phyloP scores from a whole-genome alignment of 2,329 filamentous ascomycete genomes.

The Ceratocystiopsis sp. region DNA sequence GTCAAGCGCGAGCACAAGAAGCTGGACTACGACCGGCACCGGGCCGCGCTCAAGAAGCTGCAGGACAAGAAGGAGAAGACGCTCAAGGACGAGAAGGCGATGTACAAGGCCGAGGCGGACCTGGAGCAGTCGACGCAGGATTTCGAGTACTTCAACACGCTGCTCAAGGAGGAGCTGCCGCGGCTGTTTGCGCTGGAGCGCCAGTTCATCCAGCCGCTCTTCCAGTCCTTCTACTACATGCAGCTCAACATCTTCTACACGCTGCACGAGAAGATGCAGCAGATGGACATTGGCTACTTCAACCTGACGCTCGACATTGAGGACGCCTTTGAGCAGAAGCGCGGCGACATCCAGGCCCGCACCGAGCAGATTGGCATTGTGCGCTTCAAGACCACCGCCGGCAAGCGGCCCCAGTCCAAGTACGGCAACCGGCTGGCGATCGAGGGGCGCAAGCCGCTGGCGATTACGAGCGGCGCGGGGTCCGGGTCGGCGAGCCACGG shows the following conservation, averaged over 20 bases:
- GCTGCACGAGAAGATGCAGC: slow-evolving; percentile 94
- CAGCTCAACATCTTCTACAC: slow-evolving; percentile 99
- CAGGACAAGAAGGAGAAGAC: slow-evolving; percentile 96
- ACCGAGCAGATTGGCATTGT: slow-evolving; percentile 74
- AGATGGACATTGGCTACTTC: slow-evolving; percentile 94
- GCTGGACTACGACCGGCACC: slow-evolving; percentile 85
- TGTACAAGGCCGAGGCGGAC: slow-evolving; percentile 90
- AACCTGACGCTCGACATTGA: slow-evolving; percentile 82
- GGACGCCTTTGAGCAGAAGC: slow-evolving; percentile 77
- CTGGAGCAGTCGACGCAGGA: slow-evolving; percentile 85
- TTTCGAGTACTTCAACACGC: slow-evolving; percentile 94
- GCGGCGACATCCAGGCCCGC: slow-evolving; percentile 69
- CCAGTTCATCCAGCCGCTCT: slow-evolving; percentile 90
- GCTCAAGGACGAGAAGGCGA: slow-evolving; percentile 90
- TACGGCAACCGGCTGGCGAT: slow-evolving; percentile 27
- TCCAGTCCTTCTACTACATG: slow-evolving; percentile 99
- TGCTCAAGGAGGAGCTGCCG: slow-evolving; percentile 89
- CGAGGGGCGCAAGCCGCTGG: slow-evolving; percentile 29
- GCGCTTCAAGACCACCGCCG: slow-evolving; percentile 80
- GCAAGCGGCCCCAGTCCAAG: slow-evolving; percentile 39
- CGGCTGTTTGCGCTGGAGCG: slow-evolving; percentile 78
- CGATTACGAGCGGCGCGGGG: slow-evolving; percentile 32
- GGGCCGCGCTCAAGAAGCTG: slow-evolving; percentile 71
- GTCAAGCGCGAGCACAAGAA: slow-evolving; percentile 94
- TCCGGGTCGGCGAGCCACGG: no score